These are phyloP conservation scores for Podospora bellae-mahoneyi DNA, from an alignment of 495 filamentous ascomycete genomes.

Conservation along the genomic window DNA sequence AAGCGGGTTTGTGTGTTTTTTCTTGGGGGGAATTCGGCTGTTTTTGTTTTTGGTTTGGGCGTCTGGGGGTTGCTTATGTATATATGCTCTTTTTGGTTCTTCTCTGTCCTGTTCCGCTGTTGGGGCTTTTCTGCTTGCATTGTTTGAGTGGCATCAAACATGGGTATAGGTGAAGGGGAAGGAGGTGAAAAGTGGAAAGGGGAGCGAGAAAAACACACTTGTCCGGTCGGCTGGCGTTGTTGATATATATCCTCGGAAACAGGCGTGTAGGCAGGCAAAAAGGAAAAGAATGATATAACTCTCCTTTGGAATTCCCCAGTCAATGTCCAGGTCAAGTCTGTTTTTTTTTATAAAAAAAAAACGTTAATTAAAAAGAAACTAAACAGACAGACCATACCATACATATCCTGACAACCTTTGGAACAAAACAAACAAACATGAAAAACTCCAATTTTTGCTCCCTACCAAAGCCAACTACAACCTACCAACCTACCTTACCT, in stretches of 20 bases:
- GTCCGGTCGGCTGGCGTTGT: not conserved
- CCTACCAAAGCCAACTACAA: not conserved
- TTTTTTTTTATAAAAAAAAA: not conserved
- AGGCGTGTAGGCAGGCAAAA: not conserved
- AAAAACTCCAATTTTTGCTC: slow-evolving; percentile 1
- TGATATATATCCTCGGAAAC: not conserved
- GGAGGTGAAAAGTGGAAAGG: not conserved
- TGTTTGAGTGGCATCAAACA: not conserved
- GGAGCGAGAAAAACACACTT: not conserved
- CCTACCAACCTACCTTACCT: not conserved
- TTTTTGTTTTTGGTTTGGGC: too few relatives aligned
- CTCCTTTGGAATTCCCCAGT: not conserved
- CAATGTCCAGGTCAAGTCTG: not conserved
- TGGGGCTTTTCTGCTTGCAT: not conserved
- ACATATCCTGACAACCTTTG: not conserved
- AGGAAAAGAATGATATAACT: not conserved
- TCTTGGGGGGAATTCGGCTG: too few relatives aligned
- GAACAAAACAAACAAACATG: not conserved
- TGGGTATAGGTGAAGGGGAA: not conserved
- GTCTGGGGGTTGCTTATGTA: not conserved
- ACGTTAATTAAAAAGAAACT: not conserved
- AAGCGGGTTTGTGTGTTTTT: too few relatives aligned
- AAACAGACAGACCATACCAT: not conserved
- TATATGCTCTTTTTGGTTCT: not conserved
- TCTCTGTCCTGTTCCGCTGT: not conserved